Evolutionary conservation across 2,329 filamentous ascomycete genomes (phyloP), one percentile per base, ranked within the genome.

Genomic region (Hymenoscyphus salicellus): DNA sequence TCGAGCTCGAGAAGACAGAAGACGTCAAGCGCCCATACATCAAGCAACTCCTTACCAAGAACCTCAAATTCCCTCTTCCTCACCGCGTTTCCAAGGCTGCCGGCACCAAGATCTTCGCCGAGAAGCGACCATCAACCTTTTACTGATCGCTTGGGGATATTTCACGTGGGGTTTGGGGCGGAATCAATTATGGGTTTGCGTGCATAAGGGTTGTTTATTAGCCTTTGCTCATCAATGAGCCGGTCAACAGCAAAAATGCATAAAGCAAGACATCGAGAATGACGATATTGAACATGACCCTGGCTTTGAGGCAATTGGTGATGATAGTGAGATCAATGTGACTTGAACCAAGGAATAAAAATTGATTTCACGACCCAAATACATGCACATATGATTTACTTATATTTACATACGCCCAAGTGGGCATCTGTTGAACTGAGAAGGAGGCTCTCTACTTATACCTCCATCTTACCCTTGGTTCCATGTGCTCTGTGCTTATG

Each of bases 1-100:
- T 97, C 77, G 95, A 99, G 86, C 81, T 99, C 78, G 90, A 96
- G 86, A 97, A 97, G 89, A 85, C 83, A 78, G 92, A 93, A 74
- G 92, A 95, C 79, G 85, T 99, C 86, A 95, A 94, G 86, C 92
- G 95, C 81, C 94, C 95, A 74, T 99, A 99, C 89, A 96, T 99
- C 87, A 96, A 93, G 88, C 95, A 99, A 86, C 92, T 99, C 81
- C 83, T 96, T 80, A 84, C 86, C 83, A 98, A 98, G 90, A 81
- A 88, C 82, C 91, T 99, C 82, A 92, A 90, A 83, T 99, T 99
- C 92, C 95, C 95, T 80, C 92, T 99, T 75, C 95, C 95, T 80
- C 95, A 99, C 88, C 95, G 96, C 78, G 83, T 93, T 78, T 86
- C 89, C 84, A 93, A 93, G 84, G 85, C 86, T 82, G 82, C 81